Base-by-base conservation (phyloP, 1,139 yeast species). In the Pichia norvegensis region DNA sequence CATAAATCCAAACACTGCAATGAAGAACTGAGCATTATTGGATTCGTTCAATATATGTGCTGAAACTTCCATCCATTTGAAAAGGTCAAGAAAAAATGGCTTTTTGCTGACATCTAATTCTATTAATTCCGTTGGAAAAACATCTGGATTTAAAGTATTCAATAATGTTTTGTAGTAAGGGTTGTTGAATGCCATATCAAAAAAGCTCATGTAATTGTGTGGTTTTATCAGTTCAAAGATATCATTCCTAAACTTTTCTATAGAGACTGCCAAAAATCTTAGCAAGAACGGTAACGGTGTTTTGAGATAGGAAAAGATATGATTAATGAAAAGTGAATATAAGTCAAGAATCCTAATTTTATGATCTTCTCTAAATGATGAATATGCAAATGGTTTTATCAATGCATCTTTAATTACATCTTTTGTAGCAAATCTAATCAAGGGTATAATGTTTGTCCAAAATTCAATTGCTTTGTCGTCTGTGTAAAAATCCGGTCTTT, bases 201-300 rank as follows among this genome's bases (percentile, higher is more conserved):
- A 58, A 37, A 79, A 64, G 47, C 75, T 76, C 41, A 70, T 70
- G 51, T 69, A 77, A 3, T 73, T 72, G 53, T 68, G 72, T 0
- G 83, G 84, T 2, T 70, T 65, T 2, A 77, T 67, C 25, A 62
- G 55, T 1, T 58, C 55, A 87, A 90, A 83, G 49, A 79, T 75
- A 2, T 64, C 62, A 0, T 56, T 20, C 9, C 68, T 69, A 21
- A 76, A 65, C 40, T 65, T 65, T 2, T 50, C 46, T 27, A 81
- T 59, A 2, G 79, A 61, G 19, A 68, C 50, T 9, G 67, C 56
- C 33, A 82, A 67, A 2, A 75, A 73, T 44, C 73, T 62, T 27
- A 84, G 62, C 6, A 81, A 61, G 22, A 68, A 62, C 0, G 84
- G 85, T 22, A 83, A 60, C 0, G 90, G 81, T 20, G 65, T 65